A percentile compares a stretch with the other conserved stretches of the same genome.
Conservation (phyloP, 2,329 filamentous ascomycete genomes). For the Helotiales sp. region DNA sequence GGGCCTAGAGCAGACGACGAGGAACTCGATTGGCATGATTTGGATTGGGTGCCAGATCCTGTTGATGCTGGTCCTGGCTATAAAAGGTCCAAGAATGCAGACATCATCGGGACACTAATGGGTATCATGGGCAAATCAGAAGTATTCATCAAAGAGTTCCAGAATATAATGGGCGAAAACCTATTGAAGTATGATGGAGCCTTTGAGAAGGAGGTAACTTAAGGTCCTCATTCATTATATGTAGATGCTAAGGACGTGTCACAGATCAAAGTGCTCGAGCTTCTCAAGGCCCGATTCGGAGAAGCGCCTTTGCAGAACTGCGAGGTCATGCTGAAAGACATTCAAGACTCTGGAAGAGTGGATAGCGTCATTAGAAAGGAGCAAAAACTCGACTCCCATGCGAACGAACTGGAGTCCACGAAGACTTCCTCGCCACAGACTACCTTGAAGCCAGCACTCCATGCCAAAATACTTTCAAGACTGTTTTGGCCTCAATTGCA, state of each 20-base stretch:
- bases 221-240: neutral
- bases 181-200: conserved; percentile 65
- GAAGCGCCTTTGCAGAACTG: conserved; percentile 85
- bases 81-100: conserved; percentile 82
- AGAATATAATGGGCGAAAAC: conserved; percentile 83
- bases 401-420: conserved; percentile 31
- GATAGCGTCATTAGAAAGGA: conserved; percentile 65
- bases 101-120: conserved; percentile 89
- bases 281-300: conserved; percentile 87
- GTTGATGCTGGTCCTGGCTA: conserved; percentile 92
- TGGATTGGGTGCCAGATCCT: conserved; percentile 90
- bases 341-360: conserved; percentile 77
- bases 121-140: conserved; percentile 87
- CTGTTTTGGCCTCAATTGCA: conserved; percentile 90
- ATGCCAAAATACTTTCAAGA: conserved; percentile 84
- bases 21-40: conserved; percentile 85
- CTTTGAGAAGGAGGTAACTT: conserved; percentile 67
- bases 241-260: conserved; percentile 2
- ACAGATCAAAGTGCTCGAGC: conserved; percentile 73
- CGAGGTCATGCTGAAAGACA: conserved; percentile 96
- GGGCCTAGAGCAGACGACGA: conserved; percentile 58
- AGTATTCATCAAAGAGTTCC: conserved; percentile 91
- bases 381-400: conserved; percentile 38
- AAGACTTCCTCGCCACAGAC: conserved; percentile 23
- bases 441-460: conserved; percentile 46